Evolutionary conservation across 2,329 filamentous ascomycete species (phyloP).

Genomic region (Penicillium griseofulvum): DNA sequence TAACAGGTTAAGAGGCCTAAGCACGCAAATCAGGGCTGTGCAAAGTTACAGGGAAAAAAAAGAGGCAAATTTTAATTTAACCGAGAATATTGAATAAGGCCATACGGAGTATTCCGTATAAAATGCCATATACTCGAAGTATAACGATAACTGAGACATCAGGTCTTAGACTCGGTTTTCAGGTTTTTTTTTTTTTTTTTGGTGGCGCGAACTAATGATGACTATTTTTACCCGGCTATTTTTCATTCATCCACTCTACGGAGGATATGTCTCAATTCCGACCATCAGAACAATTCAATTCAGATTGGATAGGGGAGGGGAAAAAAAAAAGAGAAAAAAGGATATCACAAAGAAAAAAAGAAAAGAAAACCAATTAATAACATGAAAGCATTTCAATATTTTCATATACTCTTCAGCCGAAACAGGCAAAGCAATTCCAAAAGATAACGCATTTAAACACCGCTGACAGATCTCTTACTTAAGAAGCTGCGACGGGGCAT

Average conservation of each 20-base stretch:
- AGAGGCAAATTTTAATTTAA: too few species aligned
- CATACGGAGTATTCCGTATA: too few species aligned
- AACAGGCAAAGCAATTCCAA: neutral
- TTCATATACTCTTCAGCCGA: constrained; percentile 7
- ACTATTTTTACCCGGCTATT: neutral
- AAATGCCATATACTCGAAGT: neutral
- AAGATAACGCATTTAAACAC: constrained; percentile 18
- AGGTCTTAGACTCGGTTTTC: neutral
- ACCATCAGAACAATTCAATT: neutral
- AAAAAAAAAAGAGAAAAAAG: constrained; percentile 11
- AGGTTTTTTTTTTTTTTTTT: neutral
- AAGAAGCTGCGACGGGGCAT: constrained; percentile 47
- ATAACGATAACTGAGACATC: neutral
- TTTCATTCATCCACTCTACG: neutral
- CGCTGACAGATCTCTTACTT: constrained; percentile 43
- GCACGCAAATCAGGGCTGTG: too few species aligned
- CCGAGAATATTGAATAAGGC: too few species aligned
- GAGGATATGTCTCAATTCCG: neutral
- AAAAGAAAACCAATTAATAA: neutral
- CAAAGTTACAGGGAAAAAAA: too few species aligned
- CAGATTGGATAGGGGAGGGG: neutral
- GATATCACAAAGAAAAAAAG: constrained; percentile 12
- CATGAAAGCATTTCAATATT: constrained; percentile 3
- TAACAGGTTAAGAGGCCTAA: too few species aligned
- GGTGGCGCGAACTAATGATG: neutral